A percentile compares a stretch with the other conserved stretches of the same genome.
phyloP scores from a whole-genome alignment of 495 filamentous ascomycete genomes.

The Penicilliopsis zonata region DNA sequence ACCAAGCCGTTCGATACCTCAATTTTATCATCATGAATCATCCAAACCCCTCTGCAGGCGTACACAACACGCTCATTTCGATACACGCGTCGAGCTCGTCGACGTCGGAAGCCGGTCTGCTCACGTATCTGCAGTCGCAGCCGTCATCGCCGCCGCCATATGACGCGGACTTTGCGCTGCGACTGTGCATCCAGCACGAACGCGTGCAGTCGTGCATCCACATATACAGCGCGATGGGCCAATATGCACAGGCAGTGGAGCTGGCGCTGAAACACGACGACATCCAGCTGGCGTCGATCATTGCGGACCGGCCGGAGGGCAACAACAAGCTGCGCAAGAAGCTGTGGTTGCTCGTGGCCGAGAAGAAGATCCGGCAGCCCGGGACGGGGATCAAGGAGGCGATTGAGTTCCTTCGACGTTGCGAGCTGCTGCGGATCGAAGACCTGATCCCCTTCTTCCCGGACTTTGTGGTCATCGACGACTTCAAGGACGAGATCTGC shows the following conservation, averaged over 20 bases:
- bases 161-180: constrained; percentile 94
- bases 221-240: constrained; percentile 91
- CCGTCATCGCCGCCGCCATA: constrained; percentile 65
- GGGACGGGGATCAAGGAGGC: constrained; percentile 81
- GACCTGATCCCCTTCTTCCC: constrained; percentile 98
- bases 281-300: constrained; percentile 75
- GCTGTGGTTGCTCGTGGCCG: constrained; percentile 87
- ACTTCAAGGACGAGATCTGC: constrained; percentile 98
- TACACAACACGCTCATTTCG: constrained; percentile 94
- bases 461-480: constrained; percentile 97
- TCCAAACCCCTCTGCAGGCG: constrained; percentile 69
- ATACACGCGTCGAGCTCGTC: constrained; percentile 85
- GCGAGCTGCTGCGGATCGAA: constrained; percentile 85
- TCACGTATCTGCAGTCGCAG: constrained; percentile 75
- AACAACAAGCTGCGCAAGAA: constrained; percentile 78
- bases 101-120: constrained; percentile 68
- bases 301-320: constrained; percentile 76
- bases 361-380: constrained; percentile 76
- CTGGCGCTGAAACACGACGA: constrained; percentile 80
- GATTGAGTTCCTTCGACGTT: constrained; percentile 85
- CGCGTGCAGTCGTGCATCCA: constrained; percentile 88
- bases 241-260: constrained; percentile 85
- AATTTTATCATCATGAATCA: constrained; percentile 86
- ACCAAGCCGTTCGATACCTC: constrained; percentile 91
- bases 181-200: constrained; percentile 86